Evolutionary conservation across 805 yeast genomes (phyloP).

Genomic region (Candida coquimbonensis): DNA sequence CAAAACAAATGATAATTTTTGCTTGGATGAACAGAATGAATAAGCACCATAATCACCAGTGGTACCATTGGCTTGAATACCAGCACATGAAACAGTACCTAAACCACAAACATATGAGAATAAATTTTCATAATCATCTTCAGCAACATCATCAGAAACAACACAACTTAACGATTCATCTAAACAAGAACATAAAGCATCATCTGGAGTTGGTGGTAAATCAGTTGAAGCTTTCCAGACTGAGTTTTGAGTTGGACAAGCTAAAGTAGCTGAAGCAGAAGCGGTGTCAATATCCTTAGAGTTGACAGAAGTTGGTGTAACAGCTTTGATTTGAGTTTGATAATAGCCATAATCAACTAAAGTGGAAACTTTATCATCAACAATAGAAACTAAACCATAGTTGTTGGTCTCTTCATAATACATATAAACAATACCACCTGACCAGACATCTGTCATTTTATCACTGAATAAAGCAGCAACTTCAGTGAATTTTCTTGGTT

Average conservation of each 20-base stretch:
- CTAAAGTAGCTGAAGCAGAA: constrained; percentile 32
- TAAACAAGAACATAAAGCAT: constrained; percentile 59
- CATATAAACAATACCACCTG: constrained; percentile 87
- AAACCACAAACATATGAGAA: constrained; percentile 60
- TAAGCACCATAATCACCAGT: constrained; percentile 64
- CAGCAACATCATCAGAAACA: constrained; percentile 44
- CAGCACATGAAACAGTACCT: constrained; percentile 48
- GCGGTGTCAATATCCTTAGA: constrained; percentile 33
- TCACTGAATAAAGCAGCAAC: constrained; percentile 55
- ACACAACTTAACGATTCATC: constrained; percentile 51
- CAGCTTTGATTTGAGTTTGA: constrained; percentile 46
- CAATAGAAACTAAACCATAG: constrained; percentile 63
- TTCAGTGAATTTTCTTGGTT: constrained; percentile 69
- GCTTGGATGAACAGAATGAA: constrained; percentile 65
- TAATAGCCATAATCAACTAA: constrained; percentile 58
- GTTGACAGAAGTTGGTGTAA: constrained; percentile 47
- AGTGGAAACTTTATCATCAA: constrained; percentile 43
- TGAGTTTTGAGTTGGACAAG: constrained; percentile 53
- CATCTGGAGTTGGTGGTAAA: constrained; percentile 76
- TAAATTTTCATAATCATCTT: constrained; percentile 52
- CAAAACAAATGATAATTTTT: constrained; percentile 56
- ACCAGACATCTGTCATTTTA: constrained; percentile 79
- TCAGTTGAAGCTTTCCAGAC: constrained; percentile 62
- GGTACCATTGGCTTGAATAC: constrained; percentile 55
- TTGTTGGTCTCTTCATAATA: constrained; percentile 71